Conservation (phyloP, 2,329 filamentous ascomycete species). For the Aspergillus candidus region DNA sequence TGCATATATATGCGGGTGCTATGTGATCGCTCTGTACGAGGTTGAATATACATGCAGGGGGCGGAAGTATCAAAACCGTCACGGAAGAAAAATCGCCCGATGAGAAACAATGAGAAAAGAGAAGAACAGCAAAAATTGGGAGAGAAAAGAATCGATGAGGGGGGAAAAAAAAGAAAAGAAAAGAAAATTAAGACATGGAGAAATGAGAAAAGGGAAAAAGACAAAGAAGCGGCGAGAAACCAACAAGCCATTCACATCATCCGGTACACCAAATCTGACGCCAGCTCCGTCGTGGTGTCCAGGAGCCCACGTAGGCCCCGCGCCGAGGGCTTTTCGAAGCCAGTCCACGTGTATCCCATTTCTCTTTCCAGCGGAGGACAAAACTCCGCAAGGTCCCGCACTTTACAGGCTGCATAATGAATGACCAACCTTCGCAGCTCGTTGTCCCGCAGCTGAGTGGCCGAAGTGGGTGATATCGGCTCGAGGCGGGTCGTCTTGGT, state of each 20-base stretch:
- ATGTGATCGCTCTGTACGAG: neutral
- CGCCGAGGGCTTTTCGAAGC: conserved; percentile 20
- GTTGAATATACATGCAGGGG: conserved; percentile 2
- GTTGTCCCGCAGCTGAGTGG: conserved; percentile 34
- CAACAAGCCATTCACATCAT: conserved; percentile 23
- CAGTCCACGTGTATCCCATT: conserved; percentile 15
- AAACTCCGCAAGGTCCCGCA: conserved; percentile 33
- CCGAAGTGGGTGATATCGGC: conserved; percentile 31
- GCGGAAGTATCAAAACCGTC: neutral
- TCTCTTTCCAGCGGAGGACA: conserved; percentile 23
- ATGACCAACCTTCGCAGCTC: conserved; percentile 36
- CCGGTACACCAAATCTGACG: conserved; percentile 39
- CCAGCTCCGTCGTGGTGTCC: conserved; percentile 35
- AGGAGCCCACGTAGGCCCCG: conserved; percentile 32
- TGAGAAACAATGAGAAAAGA: neutral
- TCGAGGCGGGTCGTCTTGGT: conserved; percentile 35
- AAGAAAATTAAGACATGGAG: conserved; percentile 10
- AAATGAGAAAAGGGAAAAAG: conserved; percentile 5
- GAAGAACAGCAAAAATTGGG: neutral
- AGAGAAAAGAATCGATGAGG: neutral
- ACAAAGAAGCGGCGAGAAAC: conserved; percentile 3
- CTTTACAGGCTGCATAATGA: conserved; percentile 37
- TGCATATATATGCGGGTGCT: neutral
- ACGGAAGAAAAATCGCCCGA: conserved; percentile 5
- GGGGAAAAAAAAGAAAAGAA: neutral